phyloP scores from a whole-genome alignment of 2,329 filamentous ascomycete genomes.

The Botryotinia narcissicola region DNA sequence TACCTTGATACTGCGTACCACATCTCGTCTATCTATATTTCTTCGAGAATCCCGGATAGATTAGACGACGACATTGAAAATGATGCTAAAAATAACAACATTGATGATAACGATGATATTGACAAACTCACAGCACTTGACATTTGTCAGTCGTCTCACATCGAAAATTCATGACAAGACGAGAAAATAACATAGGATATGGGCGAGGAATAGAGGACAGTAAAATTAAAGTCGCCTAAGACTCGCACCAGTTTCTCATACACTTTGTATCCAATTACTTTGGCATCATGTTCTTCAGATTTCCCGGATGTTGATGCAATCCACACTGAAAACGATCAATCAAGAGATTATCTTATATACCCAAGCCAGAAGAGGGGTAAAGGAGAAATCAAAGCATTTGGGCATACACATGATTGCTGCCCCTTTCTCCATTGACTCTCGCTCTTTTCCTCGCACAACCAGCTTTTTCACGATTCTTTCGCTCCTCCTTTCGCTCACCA shows the following conservation, averaged over 20 bases:
- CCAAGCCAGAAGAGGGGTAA: not conserved
- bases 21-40: not conserved
- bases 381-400: not conserved
- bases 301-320: not conserved
- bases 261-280: not conserved
- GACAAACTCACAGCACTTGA: not conserved
- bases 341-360: not conserved
- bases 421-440: not conserved
- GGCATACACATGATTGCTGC: fast-evolving
- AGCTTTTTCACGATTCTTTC: not conserved
- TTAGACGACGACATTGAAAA: not conserved
- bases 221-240: not conserved
- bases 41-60: not conserved
- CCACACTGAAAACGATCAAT: not conserved
- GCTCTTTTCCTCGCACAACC: not conserved
- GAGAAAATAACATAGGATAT: not conserved
- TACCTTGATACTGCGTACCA: not conserved
- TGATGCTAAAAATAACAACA: not conserved
- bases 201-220: not conserved
- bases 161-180: not conserved
- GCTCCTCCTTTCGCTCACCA: not conserved
- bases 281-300: not conserved
- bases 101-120: not conserved
- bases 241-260: not conserved
- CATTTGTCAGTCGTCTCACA: not conserved